phyloP scores from a whole-genome alignment of 306 rosid species.

The Acacia confusa region DNA sequence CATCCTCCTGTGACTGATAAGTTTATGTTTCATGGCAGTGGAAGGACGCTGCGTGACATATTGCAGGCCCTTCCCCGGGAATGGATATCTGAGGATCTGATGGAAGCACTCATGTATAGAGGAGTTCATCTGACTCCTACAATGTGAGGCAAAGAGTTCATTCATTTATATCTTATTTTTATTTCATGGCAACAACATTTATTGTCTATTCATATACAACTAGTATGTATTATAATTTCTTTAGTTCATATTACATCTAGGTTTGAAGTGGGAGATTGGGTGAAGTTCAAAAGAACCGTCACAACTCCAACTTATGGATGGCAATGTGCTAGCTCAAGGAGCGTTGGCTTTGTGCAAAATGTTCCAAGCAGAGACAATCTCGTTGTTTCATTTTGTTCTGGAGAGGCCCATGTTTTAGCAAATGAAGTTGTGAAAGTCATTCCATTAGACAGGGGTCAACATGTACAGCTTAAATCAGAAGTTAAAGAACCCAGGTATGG shows the following conservation, averaged over 20 bases:
- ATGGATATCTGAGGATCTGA: constrained; percentile 79
- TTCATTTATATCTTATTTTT: not conserved
- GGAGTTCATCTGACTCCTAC: constrained; percentile 68
- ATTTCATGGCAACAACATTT: constrained; percentile 5
- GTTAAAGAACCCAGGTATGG: constrained; percentile 68
- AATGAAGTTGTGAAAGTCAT: constrained; percentile 75
- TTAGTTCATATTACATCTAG: constrained; percentile 34
- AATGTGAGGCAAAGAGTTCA: constrained; percentile 44
- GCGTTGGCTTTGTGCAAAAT: constrained; percentile 76
- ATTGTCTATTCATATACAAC: not conserved
- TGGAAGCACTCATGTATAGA: constrained; percentile 62
- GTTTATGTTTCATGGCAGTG: constrained; percentile 49
- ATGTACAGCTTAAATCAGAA: constrained; percentile 68
- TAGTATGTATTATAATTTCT: constrained; percentile 12
- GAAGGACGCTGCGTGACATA: constrained; percentile 65
- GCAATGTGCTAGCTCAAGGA: constrained; percentile 58
- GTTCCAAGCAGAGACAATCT: constrained; percentile 60
- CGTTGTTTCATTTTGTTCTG: constrained; percentile 68
- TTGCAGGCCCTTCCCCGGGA: constrained; percentile 72
- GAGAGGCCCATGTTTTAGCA: constrained; percentile 62
- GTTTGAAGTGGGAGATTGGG: constrained; percentile 74
- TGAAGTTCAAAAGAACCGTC: constrained; percentile 63
- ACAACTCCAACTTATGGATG: constrained; percentile 65
- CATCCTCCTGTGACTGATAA: not conserved
- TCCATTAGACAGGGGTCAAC: constrained; percentile 80